phyloP scores from a whole-genome alignment of 331 rosid genomes.

The Quercus tomentella region DNA sequence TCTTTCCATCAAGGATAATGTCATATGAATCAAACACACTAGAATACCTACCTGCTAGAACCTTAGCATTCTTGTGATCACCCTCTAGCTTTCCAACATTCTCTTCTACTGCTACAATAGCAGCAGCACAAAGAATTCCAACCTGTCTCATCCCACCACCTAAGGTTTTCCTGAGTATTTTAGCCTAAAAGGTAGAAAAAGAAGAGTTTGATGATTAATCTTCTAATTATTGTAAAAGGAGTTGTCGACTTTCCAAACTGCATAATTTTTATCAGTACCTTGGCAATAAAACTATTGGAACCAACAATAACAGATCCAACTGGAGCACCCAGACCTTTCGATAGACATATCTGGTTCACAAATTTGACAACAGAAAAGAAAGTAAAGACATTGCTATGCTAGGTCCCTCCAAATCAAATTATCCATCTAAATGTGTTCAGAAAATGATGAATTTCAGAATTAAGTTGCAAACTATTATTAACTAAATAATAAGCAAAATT shows the following conservation, averaged over 20 bases:
- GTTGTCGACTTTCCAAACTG: neutral
- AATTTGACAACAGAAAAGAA: constrained; percentile 8
- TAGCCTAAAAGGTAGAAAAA: constrained; percentile 45
- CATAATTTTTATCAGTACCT: constrained; percentile 48
- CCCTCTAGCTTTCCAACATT: constrained; percentile 60
- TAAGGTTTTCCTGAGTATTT: constrained; percentile 71
- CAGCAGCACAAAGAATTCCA: constrained; percentile 90
- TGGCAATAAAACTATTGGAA: constrained; percentile 60
- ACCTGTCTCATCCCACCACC: constrained; percentile 98
- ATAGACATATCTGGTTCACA: constrained; percentile 68
- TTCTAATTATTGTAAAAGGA: neutral
- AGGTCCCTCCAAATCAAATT: neutral
- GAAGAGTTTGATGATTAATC: neutral
- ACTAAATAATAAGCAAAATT: neutral
- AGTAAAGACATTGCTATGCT: neutral
- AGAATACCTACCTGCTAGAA: constrained; percentile 54
- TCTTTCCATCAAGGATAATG: neutral
- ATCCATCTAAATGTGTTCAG: neutral
- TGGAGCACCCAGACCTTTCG: constrained; percentile 97
- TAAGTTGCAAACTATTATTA: neutral
- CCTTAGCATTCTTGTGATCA: constrained; percentile 74
- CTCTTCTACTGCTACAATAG: constrained; percentile 66
- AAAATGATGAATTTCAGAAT: neutral
- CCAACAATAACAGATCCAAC: constrained; percentile 93
- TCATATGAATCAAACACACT: neutral